phyloP scores from a whole-genome alignment of 2,329 filamentous ascomycete species.

The Botrytis hyacinthi region DNA sequence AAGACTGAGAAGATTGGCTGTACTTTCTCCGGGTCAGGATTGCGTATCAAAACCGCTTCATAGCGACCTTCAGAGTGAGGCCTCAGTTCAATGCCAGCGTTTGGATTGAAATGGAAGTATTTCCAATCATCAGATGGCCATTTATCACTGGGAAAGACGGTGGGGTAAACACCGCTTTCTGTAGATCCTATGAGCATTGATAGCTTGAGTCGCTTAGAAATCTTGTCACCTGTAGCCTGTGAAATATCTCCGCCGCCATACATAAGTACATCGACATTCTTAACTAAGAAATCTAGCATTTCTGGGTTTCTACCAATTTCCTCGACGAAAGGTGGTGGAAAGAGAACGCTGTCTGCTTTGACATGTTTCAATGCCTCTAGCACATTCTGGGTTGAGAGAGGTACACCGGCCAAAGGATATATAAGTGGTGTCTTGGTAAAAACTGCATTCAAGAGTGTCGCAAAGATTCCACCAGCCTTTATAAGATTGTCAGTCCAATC shows the following conservation, averaged over 20 bases:
- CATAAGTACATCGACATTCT: too few relatives aligned
- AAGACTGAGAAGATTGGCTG: conserved; percentile 40
- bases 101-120: background rate
- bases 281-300: too few relatives aligned
- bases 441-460: background rate
- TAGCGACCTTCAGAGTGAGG: conserved; percentile 15
- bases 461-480: background rate
- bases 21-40: conserved; percentile 1
- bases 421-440: background rate
- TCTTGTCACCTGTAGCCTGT: too few relatives aligned
- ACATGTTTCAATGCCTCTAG: background rate
- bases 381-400: background rate
- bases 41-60: conserved; percentile 32
- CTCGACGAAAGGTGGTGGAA: background rate
- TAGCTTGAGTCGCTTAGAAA: too few relatives aligned
- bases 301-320: too few relatives aligned
- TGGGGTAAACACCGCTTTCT: background rate
- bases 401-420: background rate
- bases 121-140: conserved; percentile 1
- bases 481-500: too few relatives aligned
- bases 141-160: background rate
- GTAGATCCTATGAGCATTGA: too few relatives aligned
- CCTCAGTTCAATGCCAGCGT: background rate
- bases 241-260: too few relatives aligned
- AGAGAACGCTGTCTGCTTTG: background rate